These are phyloP conservation scores for Pythium grandisporangium DNA, from an alignment of 352 stramenopile species.

Conservation along the genomic window DNA sequence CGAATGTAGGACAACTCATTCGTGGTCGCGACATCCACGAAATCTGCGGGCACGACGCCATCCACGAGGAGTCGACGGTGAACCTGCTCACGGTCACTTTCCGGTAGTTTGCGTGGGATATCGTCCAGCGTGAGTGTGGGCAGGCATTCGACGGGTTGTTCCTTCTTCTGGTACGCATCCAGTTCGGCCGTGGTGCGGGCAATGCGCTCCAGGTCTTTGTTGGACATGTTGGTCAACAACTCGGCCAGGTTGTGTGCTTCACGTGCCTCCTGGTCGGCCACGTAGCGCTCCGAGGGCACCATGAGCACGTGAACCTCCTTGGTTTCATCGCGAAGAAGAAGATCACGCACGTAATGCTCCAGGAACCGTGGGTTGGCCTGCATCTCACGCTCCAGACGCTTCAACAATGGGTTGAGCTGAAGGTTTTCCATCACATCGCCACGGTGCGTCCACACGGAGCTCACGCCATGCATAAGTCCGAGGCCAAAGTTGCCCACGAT, in stretches of 20 bases:
- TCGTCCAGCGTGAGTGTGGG: conserved; percentile 64
- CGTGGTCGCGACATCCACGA: conserved; percentile 63
- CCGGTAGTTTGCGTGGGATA: conserved; percentile 40
- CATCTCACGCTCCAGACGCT: conserved; percentile 55
- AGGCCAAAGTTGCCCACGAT: conserved; percentile 78
- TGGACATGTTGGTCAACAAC: conserved; percentile 28
- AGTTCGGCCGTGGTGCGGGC: conserved; percentile 30
- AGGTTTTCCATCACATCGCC: conserved; percentile 60
- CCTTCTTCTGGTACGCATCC: conserved; percentile 49
- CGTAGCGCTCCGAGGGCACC: conserved; percentile 51
- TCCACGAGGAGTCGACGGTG: conserved; percentile 16
- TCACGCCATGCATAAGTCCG: conserved; percentile 62
- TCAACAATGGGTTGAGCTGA: conserved; percentile 56
- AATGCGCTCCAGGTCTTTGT: conserved; percentile 51
- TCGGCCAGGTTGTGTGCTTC: conserved; percentile 40
- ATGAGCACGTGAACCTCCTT: conserved; percentile 68
- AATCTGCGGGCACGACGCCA: conserved; percentile 19
- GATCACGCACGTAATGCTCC: conserved; percentile 42
- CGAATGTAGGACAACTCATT: conserved; percentile 82
- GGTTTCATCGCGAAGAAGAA: conserved; percentile 34
- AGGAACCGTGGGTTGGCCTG: conserved; percentile 50
- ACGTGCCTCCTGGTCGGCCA: conserved; percentile 37
- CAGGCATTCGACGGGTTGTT: conserved; percentile 60
- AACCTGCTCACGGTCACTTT: conserved; percentile 40
- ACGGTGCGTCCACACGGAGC: conserved; percentile 59